Evolutionary conservation across 2,329 filamentous ascomycete species (phyloP).

Genomic region (Paraphoma chrysanthemicola): DNA sequence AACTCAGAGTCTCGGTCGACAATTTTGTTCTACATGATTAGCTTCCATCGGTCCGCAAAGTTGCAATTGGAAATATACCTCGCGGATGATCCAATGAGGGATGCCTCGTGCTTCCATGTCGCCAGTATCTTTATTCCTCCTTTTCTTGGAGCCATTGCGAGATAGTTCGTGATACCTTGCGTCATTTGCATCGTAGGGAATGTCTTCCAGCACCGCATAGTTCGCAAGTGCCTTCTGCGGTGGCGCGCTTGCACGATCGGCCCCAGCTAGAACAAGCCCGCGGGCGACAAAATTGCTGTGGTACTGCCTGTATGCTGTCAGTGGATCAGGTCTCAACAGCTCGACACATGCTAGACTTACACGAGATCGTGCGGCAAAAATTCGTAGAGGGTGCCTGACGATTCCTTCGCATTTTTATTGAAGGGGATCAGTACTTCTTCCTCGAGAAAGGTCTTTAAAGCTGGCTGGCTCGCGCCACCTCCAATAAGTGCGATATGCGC

Average conservation of each 20-base stretch:
- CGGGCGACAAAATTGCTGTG: not conserved
- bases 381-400: too few relatives aligned
- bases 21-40: not conserved
- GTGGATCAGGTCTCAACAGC: too few relatives aligned
- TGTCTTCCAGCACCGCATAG: not conserved
- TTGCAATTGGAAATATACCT: not conserved
- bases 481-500: not conserved
- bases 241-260: not conserved
- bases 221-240: not conserved
- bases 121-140: not conserved
- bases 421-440: not conserved
- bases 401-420: too few relatives aligned
- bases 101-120: not conserved
- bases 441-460: not conserved
- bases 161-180: not conserved
- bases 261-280: not conserved
- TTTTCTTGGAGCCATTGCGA: not conserved
- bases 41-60: not conserved
- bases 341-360: too few relatives aligned
- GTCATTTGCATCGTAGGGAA: not conserved
- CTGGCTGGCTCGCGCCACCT: not conserved
- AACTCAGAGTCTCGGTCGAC: not conserved
- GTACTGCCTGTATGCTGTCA: not conserved
- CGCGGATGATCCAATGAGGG: not conserved
- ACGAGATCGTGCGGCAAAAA: too few relatives aligned